Base-by-base conservation (phyloP, 805 yeast genomes). In the Candida odintsovae region DNA sequence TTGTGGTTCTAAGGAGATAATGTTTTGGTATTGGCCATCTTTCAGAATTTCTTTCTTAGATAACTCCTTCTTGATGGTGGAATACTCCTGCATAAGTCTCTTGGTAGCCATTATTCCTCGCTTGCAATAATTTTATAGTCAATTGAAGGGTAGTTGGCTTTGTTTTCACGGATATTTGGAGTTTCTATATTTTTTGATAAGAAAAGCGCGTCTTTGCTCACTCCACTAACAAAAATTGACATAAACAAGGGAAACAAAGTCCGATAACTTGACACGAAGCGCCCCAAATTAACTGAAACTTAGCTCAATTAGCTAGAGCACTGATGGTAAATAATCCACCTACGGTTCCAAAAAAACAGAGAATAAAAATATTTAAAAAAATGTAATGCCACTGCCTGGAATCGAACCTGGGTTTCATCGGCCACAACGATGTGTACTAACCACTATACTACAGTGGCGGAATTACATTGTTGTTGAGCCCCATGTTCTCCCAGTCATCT, bases 391-490 rank as follows among this genome's bases (percentile, higher is more conserved):
- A 81, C 72, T 69, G 72, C 83, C 83, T 74, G 78, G 83, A 78
- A 77, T 77, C 82, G 83, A 78, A 78, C 83, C 76, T 75, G 80
- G 83, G 83, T 77, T 75, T 77, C 76, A 68, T 75, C 82, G 78
- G 82, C 82, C 83, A 78, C 82, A 78, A 78, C 78, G 82, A 76
- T 68, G 76, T 76, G 83, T 78, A 78, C 82, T 78, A 67, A 77
- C 83, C 83, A 78, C 83, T 78, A 78, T 78, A 78, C 71, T 67
- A 68, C 61, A 58, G 63, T 66, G 69, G 69, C 70, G 36, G 36
- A 33, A 33, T 33, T 16, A 33, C n/a, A n/a, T n/a, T n/a, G n/a
- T n/a, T n/a, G n/a, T n/a, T n/a, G n/a, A n/a, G n/a, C n/a, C n/a
- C n/a, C n/a, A n/a, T n/a, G n/a, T n/a, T n/a, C n/a, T n/a, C n/a